Percentiles rank a stretch among this genome's conserved stretches.
These are phyloP conservation scores for Penicillium macrosclerotiorum DNA, from an alignment of 495 filamentous ascomycete species.

Conservation along the genomic window DNA sequence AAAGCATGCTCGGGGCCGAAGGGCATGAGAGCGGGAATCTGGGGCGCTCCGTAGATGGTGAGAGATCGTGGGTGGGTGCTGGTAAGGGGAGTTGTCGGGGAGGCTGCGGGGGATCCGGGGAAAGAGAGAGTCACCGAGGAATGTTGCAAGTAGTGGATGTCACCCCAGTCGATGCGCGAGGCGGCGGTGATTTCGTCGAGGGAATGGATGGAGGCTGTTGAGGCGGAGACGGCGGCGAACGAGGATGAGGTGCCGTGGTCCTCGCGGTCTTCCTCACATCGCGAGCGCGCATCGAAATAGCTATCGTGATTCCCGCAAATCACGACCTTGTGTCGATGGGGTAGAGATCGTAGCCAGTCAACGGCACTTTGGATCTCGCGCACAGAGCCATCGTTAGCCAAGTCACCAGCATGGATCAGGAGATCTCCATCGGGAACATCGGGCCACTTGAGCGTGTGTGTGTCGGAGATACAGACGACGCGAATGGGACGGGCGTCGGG, in stretches of 20 bases:
- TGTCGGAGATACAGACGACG: slow-evolving; percentile 89
- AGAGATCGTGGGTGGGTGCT: slow-evolving; percentile 37
- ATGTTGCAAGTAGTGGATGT: slow-evolving; percentile 65
- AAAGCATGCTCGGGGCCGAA: slow-evolving; percentile 65
- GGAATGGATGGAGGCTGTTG: slow-evolving; percentile 40
- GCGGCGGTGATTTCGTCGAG: slow-evolving; percentile 34
- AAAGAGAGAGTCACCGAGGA: slow-evolving; percentile 51
- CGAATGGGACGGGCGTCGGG: slow-evolving; percentile 56
- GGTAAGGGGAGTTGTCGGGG: slow-evolving; percentile 6
- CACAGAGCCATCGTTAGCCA: slow-evolving; percentile 69
- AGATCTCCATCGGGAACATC: slow-evolving; percentile 76
- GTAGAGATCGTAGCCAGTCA: slow-evolving; percentile 72
- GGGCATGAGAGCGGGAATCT: slow-evolving; percentile 55
- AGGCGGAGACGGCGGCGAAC: slow-evolving; percentile 37
- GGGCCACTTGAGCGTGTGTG: slow-evolving; percentile 65
- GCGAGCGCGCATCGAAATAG: slow-evolving; percentile 65
- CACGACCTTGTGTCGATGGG: slow-evolving; percentile 76
- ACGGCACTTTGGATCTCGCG: slow-evolving; percentile 72
- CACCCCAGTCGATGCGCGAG: slow-evolving; percentile 52
- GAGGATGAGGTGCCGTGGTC: slow-evolving; percentile 14
- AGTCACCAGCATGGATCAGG: slow-evolving; percentile 85
- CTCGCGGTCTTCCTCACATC: slow-evolving; percentile 40
- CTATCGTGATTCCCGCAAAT: slow-evolving; percentile 90
- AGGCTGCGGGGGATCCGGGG: slow-evolving; percentile 16
- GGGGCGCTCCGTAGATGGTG: slow-evolving; percentile 61